Base-by-base conservation (phyloP, 2,329 filamentous ascomycete species). In the Cordyceps cateniannulata region DNA sequence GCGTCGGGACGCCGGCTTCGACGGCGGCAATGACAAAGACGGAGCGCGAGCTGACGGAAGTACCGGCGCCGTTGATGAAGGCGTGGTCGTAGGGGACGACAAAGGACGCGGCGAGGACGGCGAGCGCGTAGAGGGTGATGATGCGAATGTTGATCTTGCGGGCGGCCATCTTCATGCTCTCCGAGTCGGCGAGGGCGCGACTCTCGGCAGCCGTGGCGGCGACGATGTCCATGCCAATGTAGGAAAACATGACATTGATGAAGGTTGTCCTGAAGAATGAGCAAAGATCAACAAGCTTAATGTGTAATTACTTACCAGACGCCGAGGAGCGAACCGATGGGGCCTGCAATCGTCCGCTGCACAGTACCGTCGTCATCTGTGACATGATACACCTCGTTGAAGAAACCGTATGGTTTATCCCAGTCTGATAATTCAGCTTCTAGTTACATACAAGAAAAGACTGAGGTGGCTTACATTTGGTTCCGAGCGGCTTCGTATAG, bases 141-240 rank as follows among this genome's bases (percentile, higher is more conserved):
- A 75, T 69, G 57, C 74, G 72, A 14, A 76, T 68, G 60, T 69
- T 70, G 60, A 75, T 73, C 59, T 76, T 76, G 45, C 74, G 66
- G 16, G 73, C 70, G 3, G 70, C 73, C 72, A 76, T 75, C 61
- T 76, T 76, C 69, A 76, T 75, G 60, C 68, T 72, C 59, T 76
- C 74, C 0, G 73, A 69, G 49, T 74, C 67, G 10, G 71, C 64
- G 5, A 75, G 69, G 3, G 70, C 65, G 53, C 67, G 69, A 56
- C 68, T 72, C 54, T 75, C 73, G 9, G 73, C 72, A 14, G 73
- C 73, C 0, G 73, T 76, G 12, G 71, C 71, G 32, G 70, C 72
- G 18, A 75, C 69, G 24, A 75, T 75, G 52, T 76, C 73, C 71
- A 76, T 74, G 32, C 73, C 72, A 1, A 73, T 66, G 62, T 72